Conservation (phyloP, 805 yeast species). For the Metschnikowia reukaufii region DNA sequence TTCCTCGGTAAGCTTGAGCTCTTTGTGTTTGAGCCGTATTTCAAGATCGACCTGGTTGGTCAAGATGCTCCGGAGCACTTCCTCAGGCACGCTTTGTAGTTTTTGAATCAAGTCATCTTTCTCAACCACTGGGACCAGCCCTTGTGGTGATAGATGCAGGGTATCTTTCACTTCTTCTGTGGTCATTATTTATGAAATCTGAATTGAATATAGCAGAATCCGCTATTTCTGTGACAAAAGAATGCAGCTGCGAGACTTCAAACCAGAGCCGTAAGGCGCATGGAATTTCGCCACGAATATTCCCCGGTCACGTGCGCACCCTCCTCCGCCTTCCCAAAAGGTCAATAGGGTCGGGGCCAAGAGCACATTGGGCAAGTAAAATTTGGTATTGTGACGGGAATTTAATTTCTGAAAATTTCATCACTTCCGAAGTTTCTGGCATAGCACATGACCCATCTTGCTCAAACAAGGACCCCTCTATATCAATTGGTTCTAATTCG, state of each 20-base stretch:
- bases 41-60: constrained; percentile 57
- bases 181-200: not conserved
- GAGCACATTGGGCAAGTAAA: constrained; percentile 8
- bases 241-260: not conserved
- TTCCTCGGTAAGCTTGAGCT: constrained; percentile 47
- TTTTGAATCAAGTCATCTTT: constrained; percentile 17
- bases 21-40: constrained; percentile 59
- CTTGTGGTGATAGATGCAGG: not conserved
- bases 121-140: constrained; percentile 12
- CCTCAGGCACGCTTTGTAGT: constrained; percentile 21
- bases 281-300: not conserved
- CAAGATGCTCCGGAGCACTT: constrained; percentile 26
- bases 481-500: not conserved
- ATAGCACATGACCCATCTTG: not conserved
- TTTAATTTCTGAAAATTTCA: not conserved
- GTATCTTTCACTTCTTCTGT: not conserved
- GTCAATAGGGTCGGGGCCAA: constrained; percentile 12
- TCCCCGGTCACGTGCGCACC: constrained; percentile 10
- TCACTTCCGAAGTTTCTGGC: not conserved
- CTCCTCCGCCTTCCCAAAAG: constrained; percentile 9
- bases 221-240: not conserved
- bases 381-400: not conserved
- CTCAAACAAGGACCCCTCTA: too few species aligned
- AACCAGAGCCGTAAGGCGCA: not conserved
- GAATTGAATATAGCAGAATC: not conserved